phyloP scores from a whole-genome alignment of 2,329 filamentous ascomycete species.

The Claviceps capensis region DNA sequence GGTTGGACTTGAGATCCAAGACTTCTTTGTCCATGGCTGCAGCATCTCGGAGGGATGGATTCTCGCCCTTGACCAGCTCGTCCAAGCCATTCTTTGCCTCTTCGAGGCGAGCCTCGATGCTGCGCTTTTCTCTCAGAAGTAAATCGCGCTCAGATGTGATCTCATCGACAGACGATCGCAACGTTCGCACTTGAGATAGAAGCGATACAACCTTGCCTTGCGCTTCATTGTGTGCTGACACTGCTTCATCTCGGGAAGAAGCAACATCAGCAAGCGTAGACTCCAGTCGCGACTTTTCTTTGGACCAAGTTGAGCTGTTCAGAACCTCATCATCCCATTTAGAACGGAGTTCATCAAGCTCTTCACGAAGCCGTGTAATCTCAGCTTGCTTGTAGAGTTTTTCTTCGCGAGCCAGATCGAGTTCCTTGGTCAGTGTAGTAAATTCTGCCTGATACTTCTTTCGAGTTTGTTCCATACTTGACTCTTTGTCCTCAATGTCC shows the following conservation, averaged over 20 bases:
- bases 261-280: slow-evolving; percentile 79
- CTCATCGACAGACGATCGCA: slow-evolving; percentile 78
- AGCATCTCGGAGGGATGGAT: slow-evolving; percentile 76
- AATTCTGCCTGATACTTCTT: slow-evolving; percentile 97
- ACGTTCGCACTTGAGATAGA: slow-evolving; percentile 73
- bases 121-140: slow-evolving; percentile 78
- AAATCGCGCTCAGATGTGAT: slow-evolving; percentile 72
- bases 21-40: slow-evolving; percentile 81
- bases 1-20: slow-evolving; percentile 71
- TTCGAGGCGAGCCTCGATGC: slow-evolving; percentile 68
- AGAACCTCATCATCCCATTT: slow-evolving; percentile 98
- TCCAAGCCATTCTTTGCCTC: slow-evolving; percentile 84
- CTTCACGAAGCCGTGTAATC: slow-evolving; percentile 79
- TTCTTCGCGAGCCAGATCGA: slow-evolving; percentile 87
- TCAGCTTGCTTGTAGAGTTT: slow-evolving; percentile 74
- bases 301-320: slow-evolving; percentile 95
- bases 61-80: slow-evolving; percentile 73
- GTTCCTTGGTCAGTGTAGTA: slow-evolving; percentile 74
- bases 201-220: slow-evolving; percentile 86
- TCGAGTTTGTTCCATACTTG: slow-evolving; percentile 88
- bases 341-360: slow-evolving; percentile 82
- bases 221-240: slow-evolving; percentile 84
- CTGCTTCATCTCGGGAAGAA: slow-evolving; percentile 85
- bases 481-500: slow-evolving; percentile 93
- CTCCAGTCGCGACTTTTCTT: slow-evolving; percentile 89